Evolutionary conservation across 176 grass and related monocot species (phyloP), one percentile per base, ranked within the genome.

Genomic region (Bromus sterilis): DNA sequence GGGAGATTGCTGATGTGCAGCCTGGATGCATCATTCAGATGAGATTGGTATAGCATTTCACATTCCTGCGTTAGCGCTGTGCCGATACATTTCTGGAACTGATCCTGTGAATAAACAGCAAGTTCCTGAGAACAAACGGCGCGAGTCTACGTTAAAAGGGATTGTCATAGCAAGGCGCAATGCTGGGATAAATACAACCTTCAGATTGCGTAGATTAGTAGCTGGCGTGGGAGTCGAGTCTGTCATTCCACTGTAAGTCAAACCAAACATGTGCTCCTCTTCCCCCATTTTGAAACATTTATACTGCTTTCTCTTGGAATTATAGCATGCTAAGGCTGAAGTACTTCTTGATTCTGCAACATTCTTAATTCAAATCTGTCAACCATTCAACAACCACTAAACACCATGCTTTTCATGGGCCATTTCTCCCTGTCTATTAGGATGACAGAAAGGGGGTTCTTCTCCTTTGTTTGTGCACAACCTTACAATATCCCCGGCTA

Each of bases 101-200:
- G 66, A 83, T 80, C 39, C 20, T 77, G 11, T 10, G 1, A 7
- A 21, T 59, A 31, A 89, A 92, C 88, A 94, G 94, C 91, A 92
- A 89, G 86, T 94, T 66, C 94, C 92, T 44, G 94, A 94, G 80
- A 97, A 94, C 89, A 94, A 94, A 70, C 56, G 92, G 14, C 87
- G 86, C 4, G 88, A 86, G 41, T 91, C 83, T 26, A 89, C 72
- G 29, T 28, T 97, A 24, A 97, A 92, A 87, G 92, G 94, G 36
- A 97, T 97, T 39, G 92, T 94, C 20, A 85, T 97, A 66, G 92
- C 83, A 85, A 94, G 94, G 61, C 92, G 86, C 18, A 97, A 97
- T 83, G 89, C 89, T 78, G 94, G 89, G 28, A 72, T 93, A 25
- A 86, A 93, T 83, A 93, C 94, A n/a, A 93, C 91, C 58, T 97